Evolutionary conservation across 768 basidiomycete genomes (phyloP).

Genomic region (Amanita phalloides): DNA sequence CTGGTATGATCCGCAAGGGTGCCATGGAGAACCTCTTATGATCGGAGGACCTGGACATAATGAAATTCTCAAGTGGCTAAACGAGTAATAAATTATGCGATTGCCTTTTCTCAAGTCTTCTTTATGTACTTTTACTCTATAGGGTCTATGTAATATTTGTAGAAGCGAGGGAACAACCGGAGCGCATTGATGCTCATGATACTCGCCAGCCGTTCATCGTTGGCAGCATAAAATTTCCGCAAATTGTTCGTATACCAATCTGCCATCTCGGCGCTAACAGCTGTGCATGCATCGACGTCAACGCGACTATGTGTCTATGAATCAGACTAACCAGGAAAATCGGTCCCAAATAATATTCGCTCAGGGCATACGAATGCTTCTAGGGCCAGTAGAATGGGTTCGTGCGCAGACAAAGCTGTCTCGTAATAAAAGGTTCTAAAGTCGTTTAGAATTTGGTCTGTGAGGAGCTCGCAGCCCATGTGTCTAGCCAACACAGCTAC

Average conservation of each 20-base stretch:
- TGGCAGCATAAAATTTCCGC: constrained; percentile 31
- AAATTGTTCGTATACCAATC: constrained; percentile 53
- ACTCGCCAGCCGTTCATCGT: constrained; percentile 26
- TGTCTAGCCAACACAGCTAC: constrained; percentile 57
- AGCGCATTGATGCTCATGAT: constrained; percentile 42
- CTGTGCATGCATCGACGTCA: constrained; percentile 20
- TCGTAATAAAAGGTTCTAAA: constrained; percentile 70
- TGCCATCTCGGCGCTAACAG: constrained; percentile 44
- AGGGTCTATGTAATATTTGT: not conserved
- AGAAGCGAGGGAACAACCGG: constrained; percentile 33
- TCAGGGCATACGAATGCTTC: constrained; percentile 38
- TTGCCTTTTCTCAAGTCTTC: not conserved
- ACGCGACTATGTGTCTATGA: not conserved
- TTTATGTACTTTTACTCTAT: not conserved
- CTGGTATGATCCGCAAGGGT: constrained; percentile 50
- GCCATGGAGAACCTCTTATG: constrained; percentile 53
- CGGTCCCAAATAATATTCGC: constrained; percentile 60
- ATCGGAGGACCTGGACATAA: constrained; percentile 39
- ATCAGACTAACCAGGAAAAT: constrained; percentile 53
- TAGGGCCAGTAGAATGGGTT: constrained; percentile 38
- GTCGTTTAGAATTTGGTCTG: constrained; percentile 57
- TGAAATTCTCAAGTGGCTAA: constrained; percentile 56
- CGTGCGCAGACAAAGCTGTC: constrained; percentile 53
- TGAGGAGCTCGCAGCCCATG: constrained; percentile 58
- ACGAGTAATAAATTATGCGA: not conserved